Evolutionary conservation across 2,329 filamentous ascomycete genomes (phyloP).

Genomic region (Colletotrichum sp.): DNA sequence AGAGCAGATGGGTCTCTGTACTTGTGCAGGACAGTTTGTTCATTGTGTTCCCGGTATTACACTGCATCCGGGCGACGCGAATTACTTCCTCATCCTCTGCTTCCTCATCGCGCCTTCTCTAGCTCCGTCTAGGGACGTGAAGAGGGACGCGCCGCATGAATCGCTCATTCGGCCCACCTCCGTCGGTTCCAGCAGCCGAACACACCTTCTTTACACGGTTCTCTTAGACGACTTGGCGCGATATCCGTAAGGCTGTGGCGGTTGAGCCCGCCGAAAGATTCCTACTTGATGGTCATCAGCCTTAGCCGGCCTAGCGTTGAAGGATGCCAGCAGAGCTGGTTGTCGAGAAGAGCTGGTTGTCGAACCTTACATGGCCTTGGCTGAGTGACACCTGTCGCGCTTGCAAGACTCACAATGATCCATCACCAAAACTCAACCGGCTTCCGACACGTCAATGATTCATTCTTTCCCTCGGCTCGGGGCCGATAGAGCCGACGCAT

Average conservation of each 20-base stretch:
- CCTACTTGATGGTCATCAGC: not conserved
- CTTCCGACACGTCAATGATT: not conserved
- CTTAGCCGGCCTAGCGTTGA: not conserved
- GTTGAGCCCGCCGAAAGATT: not conserved
- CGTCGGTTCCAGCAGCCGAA: not conserved
- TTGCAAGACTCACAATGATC: not conserved
- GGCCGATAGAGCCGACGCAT: not conserved
- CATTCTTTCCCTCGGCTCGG: not conserved
- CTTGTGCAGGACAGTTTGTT: not conserved
- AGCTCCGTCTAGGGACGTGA: not conserved
- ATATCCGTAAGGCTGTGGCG: not conserved
- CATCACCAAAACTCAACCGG: not conserved
- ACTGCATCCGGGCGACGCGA: constrained; percentile 1
- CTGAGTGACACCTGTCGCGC: not conserved
- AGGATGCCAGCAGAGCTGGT: not conserved
- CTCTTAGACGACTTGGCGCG: not conserved
- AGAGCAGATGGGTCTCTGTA: not conserved
- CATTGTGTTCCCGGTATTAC: constrained; percentile 6
- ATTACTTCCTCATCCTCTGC: not conserved
- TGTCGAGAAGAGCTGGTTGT: not conserved
- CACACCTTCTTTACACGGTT: not conserved
- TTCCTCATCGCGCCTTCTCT: not conserved
- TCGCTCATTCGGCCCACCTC: not conserved
- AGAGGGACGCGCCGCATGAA: not conserved
- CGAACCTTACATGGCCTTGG: not conserved